phyloP scores from a whole-genome alignment of 306 rosid genomes.

The Pterocarpus santalinus region DNA sequence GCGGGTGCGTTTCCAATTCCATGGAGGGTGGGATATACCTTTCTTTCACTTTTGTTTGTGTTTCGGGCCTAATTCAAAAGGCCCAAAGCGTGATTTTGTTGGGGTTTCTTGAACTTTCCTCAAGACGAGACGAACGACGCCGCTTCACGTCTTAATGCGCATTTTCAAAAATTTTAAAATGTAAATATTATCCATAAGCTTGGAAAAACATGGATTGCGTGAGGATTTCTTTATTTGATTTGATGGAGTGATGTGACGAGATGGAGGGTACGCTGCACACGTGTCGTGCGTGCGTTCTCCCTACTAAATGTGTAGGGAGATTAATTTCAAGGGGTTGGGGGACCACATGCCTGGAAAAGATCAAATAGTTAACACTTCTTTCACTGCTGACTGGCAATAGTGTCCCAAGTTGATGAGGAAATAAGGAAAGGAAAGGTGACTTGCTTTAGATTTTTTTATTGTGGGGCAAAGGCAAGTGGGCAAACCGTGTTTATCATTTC shows the following conservation, averaged over 20 bases:
- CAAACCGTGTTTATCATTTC: too few relatives aligned
- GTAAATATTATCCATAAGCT: neutral
- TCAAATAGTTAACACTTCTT: neutral
- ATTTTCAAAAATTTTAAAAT: too few relatives aligned
- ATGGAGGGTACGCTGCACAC: neutral
- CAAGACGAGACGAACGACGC: constrained; percentile 18
- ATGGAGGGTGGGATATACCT: neutral
- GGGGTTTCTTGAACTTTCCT: neutral
- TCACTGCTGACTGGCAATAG: neutral
- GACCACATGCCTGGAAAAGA: neutral
- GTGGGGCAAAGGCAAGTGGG: too few relatives aligned
- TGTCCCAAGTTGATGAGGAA: neutral
- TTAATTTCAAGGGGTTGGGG: neutral
- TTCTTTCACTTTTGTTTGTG: neutral
- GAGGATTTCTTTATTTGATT: neutral
- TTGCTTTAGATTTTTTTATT: neutral
- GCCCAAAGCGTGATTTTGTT: neutral
- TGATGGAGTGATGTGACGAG: neutral
- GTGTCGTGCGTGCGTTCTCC: neutral
- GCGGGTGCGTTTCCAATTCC: constrained; percentile 40
- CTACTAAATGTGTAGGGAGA: neutral
- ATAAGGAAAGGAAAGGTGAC: neutral
- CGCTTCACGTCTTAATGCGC: neutral
- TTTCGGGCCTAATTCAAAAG: neutral
- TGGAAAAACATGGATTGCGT: neutral